Conservation (phyloP, 805 yeast genomes). For the Teunomyces funiuensis region DNA sequence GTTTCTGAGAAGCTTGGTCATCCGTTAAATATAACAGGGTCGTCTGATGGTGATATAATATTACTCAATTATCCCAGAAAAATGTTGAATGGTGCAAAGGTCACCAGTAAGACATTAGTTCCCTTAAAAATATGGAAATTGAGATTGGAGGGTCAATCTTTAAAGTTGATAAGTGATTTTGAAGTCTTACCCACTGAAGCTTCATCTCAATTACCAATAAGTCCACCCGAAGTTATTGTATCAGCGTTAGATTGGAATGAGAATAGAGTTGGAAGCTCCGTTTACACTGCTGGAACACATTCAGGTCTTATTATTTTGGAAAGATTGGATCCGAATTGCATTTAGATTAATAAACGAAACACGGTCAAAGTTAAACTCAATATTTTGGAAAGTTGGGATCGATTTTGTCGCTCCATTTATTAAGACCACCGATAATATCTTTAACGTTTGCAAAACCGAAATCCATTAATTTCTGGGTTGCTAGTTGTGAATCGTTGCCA, state of each 20-base stretch:
- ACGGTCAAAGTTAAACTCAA: constrained; percentile 23
- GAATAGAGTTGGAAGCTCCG: constrained; percentile 36
- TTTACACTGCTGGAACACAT: constrained; percentile 54
- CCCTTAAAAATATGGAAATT: constrained; percentile 40
- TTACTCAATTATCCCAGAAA: constrained; percentile 40
- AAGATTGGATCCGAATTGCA: constrained; percentile 30
- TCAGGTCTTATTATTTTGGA: constrained; percentile 52
- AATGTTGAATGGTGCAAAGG: constrained; percentile 32
- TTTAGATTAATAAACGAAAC: not conserved
- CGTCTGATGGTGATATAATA: constrained; percentile 35
- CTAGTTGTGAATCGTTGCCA: constrained; percentile 89
- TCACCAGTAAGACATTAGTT: constrained; percentile 38
- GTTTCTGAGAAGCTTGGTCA: constrained; percentile 35
- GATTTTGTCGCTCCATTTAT: constrained; percentile 60
- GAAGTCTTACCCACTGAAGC: constrained; percentile 30
- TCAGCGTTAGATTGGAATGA: constrained; percentile 61
- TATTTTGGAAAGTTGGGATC: constrained; percentile 67
- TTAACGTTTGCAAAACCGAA: constrained; percentile 49
- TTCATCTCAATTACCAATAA: constrained; percentile 30
- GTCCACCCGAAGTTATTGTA: constrained; percentile 52
- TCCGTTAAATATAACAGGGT: constrained; percentile 36
- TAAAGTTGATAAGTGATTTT: constrained; percentile 26
- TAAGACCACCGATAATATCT: constrained; percentile 80
- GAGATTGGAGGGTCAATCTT: constrained; percentile 10
- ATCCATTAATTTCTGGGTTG: constrained; percentile 57